Conservation (phyloP, 225 moss, liverwort and hornwort species). For the Ulota crispa region DNA sequence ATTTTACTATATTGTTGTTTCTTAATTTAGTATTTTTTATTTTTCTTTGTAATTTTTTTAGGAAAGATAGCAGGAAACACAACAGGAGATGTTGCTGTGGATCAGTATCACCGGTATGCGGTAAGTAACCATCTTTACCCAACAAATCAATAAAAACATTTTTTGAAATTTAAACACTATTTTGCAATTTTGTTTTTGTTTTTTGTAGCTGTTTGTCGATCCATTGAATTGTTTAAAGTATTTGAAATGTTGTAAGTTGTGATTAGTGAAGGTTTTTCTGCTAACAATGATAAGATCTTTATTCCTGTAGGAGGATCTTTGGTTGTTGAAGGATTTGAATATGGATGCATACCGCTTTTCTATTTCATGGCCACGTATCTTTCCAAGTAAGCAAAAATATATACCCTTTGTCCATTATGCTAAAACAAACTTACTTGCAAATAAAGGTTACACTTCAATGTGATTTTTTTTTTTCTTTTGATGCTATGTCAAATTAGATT, state of each 20-base stretch:
- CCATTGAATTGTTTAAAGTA: background rate
- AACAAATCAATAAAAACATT: too few relatives aligned
- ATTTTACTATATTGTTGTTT: background rate
- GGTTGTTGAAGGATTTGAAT: slow-evolving; percentile 62
- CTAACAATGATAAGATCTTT: background rate
- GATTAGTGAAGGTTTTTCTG: background rate
- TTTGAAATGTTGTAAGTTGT: background rate
- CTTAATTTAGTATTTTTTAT: accelerated
- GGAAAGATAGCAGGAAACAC: slow-evolving; percentile 30
- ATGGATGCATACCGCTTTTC: slow-evolving; percentile 91
- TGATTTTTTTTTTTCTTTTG: background rate
- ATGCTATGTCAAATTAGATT: too few relatives aligned
- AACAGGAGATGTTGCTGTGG: slow-evolving; percentile 36
- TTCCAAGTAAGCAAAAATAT: slow-evolving; percentile 50
- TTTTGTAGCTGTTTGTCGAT: too few relatives aligned
- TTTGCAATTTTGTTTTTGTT: too few relatives aligned
- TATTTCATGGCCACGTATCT: slow-evolving; percentile 75
- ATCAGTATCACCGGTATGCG: slow-evolving; percentile 39
- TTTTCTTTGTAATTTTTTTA: background rate
- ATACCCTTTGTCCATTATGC: background rate
- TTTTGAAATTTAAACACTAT: too few relatives aligned
- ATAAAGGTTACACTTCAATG: background rate
- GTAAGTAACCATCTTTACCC: background rate
- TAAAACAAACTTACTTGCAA: background rate
- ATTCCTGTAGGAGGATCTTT: slow-evolving; percentile 57